A percentile compares a stretch with the other conserved stretches of the same genome.
Evolutionary conservation across 2,329 filamentous ascomycete species (phyloP).

Genomic region (Alternaria gansuensis): DNA sequence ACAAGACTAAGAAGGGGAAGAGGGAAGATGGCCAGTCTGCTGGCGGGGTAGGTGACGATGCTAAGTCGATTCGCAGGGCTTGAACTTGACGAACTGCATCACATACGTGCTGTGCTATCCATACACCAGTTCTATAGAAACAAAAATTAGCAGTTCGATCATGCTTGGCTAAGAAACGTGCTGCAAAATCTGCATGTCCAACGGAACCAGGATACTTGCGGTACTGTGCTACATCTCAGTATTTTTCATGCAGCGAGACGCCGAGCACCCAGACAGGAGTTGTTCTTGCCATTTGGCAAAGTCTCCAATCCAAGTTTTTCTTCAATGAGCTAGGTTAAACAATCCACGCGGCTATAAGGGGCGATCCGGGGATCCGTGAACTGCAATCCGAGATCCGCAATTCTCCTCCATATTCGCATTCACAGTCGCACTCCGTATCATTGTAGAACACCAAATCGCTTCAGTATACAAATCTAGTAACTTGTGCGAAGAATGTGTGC

Average conservation of each 20-base stretch:
- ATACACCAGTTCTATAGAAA: not conserved
- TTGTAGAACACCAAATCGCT: not conserved
- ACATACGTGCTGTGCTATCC: not conserved
- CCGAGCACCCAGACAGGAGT: not conserved
- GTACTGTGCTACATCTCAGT: not conserved
- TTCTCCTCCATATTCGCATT: not conserved
- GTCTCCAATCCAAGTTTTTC: not conserved
- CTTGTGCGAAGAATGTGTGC: not conserved
- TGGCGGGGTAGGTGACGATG: not conserved
- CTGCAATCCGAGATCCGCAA: not conserved
- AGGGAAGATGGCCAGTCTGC: not conserved
- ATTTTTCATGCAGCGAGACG: not conserved
- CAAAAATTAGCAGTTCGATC: not conserved
- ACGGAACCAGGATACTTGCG: not conserved
- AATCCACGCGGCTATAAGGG: not conserved
- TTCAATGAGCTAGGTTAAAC: not conserved
- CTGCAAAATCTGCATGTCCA: not conserved
- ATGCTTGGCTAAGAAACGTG: not conserved
- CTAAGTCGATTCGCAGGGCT: not conserved
- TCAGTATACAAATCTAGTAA: not conserved
- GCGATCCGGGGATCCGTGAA: not conserved
- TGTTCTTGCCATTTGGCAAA: not conserved
- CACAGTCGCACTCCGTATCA: not conserved
- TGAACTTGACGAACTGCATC: not conserved
- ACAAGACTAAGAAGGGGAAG: not conserved